Evolutionary conservation across 768 basidiomycete species (phyloP).

Genomic region (Tylopilus cervinicoccineus): DNA sequence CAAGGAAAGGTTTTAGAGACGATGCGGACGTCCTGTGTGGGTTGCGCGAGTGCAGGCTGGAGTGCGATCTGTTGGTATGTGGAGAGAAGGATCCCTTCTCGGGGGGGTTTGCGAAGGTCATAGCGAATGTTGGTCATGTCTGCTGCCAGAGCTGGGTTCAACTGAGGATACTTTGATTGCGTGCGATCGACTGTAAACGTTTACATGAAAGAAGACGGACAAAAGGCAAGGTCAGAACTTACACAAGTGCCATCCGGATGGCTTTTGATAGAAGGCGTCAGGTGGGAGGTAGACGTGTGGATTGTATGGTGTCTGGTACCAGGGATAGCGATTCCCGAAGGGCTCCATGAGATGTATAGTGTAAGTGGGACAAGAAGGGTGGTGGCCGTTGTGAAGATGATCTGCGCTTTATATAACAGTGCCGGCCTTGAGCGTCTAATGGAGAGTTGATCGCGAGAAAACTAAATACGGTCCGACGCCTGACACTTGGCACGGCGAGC

Average conservation of each 20-base stretch:
- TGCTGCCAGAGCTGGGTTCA: constrained; percentile 51
- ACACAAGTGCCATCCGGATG: constrained; percentile 18
- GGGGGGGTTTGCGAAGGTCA: constrained; percentile 44
- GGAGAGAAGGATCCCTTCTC: constrained; percentile 38
- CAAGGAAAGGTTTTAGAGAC: constrained; percentile 64
- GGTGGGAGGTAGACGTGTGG: constrained; percentile 29
- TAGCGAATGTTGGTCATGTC: constrained; percentile 49
- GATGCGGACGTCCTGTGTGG: constrained; percentile 40
- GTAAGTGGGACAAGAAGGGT: not conserved
- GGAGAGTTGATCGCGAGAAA: not conserved
- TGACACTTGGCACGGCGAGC: not conserved
- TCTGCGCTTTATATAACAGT: constrained; percentile 9
- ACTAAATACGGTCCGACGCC: constrained; percentile 7
- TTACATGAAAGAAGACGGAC: not conserved
- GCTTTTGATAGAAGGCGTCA: constrained; percentile 12
- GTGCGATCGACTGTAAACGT: constrained; percentile 14
- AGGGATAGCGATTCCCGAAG: constrained; percentile 18
- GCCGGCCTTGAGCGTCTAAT: constrained; percentile 7
- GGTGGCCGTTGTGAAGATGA: not conserved
- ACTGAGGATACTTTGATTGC: constrained; percentile 43
- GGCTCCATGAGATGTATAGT: constrained; percentile 21
- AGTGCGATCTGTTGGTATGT: constrained; percentile 39
- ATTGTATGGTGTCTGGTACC: constrained; percentile 27
- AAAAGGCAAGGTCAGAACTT: not conserved
- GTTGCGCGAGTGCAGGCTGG: constrained; percentile 36